Evolutionary conservation across 768 basidiomycete species (phyloP).

Genomic region (Termitomyces sp.): DNA sequence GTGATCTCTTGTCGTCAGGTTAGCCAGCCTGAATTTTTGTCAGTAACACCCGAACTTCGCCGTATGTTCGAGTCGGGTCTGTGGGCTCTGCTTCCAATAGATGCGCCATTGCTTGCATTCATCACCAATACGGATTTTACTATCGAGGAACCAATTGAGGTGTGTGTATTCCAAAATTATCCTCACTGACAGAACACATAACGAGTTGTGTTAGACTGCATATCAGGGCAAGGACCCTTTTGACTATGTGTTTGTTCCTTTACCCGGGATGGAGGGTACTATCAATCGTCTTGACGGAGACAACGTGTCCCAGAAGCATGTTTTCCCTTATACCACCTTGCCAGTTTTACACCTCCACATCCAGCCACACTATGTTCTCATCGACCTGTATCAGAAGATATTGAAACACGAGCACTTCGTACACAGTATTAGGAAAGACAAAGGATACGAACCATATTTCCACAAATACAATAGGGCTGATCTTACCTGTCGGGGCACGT

Average conservation of each 20-base stretch:
- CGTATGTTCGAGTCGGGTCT: not conserved
- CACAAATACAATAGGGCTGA: not conserved
- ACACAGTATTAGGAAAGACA: not conserved
- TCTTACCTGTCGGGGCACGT: not conserved
- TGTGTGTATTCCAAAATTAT: not conserved
- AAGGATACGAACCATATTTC: not conserved
- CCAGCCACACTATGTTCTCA: not conserved
- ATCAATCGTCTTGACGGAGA: not conserved
- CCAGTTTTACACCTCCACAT: not conserved
- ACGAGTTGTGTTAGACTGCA: not conserved
- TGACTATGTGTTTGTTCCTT: not conserved
- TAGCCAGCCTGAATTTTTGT: not conserved
- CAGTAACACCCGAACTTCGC: not conserved
- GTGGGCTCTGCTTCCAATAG: not conserved
- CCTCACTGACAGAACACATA: no score
- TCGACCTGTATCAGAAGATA: not conserved
- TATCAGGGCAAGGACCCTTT: not conserved
- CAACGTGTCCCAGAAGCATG: not conserved
- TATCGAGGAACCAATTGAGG: not conserved
- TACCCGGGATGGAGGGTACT: not conserved
- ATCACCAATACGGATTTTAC: not conserved
- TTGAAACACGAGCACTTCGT: not conserved
- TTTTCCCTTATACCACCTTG: not conserved
- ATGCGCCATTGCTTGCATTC: not conserved
- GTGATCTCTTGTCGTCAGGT: not conserved